Conservation (phyloP, 176 grass and related monocot genomes). For the Oryza meyeriana region DNA sequence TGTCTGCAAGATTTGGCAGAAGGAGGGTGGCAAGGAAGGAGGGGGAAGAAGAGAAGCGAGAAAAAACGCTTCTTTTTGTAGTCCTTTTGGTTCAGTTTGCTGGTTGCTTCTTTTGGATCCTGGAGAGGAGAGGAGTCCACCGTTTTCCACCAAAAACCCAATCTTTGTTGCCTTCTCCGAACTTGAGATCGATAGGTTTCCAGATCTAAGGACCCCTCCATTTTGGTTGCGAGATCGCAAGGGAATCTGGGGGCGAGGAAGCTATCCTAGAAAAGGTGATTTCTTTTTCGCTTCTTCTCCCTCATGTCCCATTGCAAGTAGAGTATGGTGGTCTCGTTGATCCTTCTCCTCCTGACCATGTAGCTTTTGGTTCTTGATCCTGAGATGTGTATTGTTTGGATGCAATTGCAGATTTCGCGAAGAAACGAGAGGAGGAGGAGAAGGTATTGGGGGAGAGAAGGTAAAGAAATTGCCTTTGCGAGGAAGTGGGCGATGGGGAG, state of each 20-base stretch:
- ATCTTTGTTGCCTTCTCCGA: conserved; percentile 27
- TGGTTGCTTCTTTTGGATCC: conserved; percentile 50
- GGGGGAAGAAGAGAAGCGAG: conserved; percentile 7
- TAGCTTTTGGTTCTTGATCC: conserved; percentile 20
- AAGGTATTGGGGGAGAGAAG: background rate
- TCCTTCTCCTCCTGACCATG: conserved; percentile 28
- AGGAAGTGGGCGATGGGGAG: conserved; percentile 32
- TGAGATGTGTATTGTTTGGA: conserved; percentile 1
- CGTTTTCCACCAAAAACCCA: conserved; percentile 37
- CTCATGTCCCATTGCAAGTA: conserved; percentile 34
- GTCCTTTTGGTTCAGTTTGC: conserved; percentile 33
- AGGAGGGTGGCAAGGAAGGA: background rate
- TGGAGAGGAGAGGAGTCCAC: conserved; percentile 28
- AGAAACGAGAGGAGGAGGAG: background rate
- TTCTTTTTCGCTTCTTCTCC: conserved; percentile 27
- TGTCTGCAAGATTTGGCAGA: conserved; percentile 20
- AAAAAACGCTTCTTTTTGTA: conserved; percentile 29
- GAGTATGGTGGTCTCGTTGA: conserved; percentile 2
- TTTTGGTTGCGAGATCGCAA: conserved; percentile 10
- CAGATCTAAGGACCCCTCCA: conserved; percentile 45
- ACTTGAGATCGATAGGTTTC: conserved; percentile 35
- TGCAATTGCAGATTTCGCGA: conserved; percentile 27
- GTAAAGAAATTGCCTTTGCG: conserved; percentile 4
- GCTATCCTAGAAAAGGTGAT: conserved; percentile 37
- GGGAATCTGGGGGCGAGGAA: conserved; percentile 14